These are phyloP conservation scores for Colletotrichum eleusines DNA, from an alignment of 2,329 filamentous ascomycete genomes.

Conservation along the genomic window DNA sequence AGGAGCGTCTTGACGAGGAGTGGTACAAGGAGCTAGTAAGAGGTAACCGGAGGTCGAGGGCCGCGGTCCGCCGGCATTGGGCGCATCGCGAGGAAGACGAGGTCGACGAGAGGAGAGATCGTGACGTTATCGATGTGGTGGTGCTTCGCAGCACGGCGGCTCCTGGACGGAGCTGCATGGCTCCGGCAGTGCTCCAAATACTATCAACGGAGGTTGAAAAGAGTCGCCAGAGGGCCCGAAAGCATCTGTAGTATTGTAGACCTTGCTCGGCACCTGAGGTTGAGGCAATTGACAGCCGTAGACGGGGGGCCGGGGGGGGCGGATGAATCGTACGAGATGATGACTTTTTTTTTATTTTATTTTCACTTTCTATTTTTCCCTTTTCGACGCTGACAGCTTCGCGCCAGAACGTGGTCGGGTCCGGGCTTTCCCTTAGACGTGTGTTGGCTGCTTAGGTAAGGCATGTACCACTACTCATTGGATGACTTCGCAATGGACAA, in stretches of 20 bases:
- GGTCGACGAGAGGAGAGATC: conserved; percentile 41
- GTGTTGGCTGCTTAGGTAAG: conserved; percentile 34
- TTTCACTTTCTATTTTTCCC: conserved; percentile 6
- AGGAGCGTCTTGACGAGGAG: conserved; percentile 60
- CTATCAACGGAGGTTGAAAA: conserved; percentile 23
- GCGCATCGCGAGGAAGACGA: conserved; percentile 47
- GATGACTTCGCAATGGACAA: too few relatives aligned
- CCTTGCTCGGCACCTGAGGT: neutral
- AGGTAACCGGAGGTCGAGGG: conserved; percentile 51
- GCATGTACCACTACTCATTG: neutral
- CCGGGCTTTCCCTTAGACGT: conserved; percentile 17
- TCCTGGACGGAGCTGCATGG: conserved; percentile 68
- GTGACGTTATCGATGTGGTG: conserved; percentile 49
- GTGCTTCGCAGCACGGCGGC: conserved; percentile 62
- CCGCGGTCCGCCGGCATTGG: conserved; percentile 52
- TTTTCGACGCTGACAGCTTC: conserved; percentile 6
- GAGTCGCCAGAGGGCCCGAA: conserved; percentile 5
- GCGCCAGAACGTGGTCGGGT: neutral
- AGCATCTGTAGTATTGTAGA: conserved; percentile 19
- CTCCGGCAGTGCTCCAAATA: conserved; percentile 44
- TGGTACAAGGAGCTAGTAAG: conserved; percentile 57
- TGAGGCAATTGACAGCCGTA: conserved; percentile 35
- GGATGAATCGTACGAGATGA: conserved; percentile 24
- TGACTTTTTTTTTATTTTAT: conserved; percentile 38
- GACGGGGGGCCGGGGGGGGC: neutral